Conservation (phyloP, 108 stramenopile species). For the Fistulifera pelliculosa region DNA sequence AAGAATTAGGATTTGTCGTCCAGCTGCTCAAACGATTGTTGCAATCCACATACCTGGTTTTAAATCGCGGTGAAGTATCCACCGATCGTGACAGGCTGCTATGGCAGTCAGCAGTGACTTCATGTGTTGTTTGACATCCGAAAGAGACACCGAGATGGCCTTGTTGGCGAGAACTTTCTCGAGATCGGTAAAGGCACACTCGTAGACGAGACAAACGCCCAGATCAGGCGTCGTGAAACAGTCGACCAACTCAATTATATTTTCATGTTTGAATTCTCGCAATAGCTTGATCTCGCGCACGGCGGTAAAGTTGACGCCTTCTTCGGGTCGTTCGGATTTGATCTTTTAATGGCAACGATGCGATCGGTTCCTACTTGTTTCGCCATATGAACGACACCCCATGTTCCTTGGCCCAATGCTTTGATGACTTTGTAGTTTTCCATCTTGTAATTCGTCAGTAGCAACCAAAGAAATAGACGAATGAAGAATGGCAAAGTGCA, state of each 20-base stretch:
- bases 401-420: conserved; percentile 85
- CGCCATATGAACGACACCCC: conserved; percentile 87
- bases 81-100: conserved; percentile 78
- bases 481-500: too few species aligned
- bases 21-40: background rate
- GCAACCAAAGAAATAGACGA: too few species aligned
- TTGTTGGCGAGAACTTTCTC: conserved; percentile 82
- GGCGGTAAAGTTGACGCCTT: conserved; percentile 92
- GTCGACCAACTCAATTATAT: conserved; percentile 86
- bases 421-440: conserved; percentile 78
- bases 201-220: conserved; percentile 84
- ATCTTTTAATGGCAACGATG: conserved; percentile 88
- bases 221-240: conserved; percentile 78
- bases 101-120: conserved; percentile 60
- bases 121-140: conserved; percentile 81
- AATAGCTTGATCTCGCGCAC: conserved; percentile 92
- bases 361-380: conserved; percentile 81
- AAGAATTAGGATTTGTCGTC: background rate
- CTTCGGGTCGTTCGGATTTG: conserved; percentile 78
- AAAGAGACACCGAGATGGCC: conserved; percentile 62
- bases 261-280: conserved; percentile 88
- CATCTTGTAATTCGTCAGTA: conserved; percentile 31
- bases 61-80: conserved; percentile 84
- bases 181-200: conserved; percentile 85
- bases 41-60: conserved; percentile 48